Evolutionary conservation across 73 alveolate species (phyloP), one percentile per base, ranked within the genome.

Genomic region (Tetrahymena elliotti): DNA sequence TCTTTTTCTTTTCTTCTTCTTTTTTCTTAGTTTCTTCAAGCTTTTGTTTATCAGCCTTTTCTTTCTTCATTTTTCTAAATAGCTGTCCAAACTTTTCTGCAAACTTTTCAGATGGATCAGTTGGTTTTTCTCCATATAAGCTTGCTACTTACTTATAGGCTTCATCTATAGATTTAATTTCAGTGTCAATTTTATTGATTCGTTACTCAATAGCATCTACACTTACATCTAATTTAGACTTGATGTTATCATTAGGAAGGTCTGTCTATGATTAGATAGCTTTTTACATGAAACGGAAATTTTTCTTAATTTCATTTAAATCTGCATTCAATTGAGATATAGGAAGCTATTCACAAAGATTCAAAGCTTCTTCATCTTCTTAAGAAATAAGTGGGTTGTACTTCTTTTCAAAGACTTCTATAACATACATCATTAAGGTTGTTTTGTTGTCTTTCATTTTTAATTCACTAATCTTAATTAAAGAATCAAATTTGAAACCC

Each of bases 401-500:
- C 40, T 97, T 94, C 40, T 94, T 93, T 5, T 96, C 95, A 83
- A 68, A 83, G 53, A 47, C 83, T 22, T 96, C 95, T 12, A 97
- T 84, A 6, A 97, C 93, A 97, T 95, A 97, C 93, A 93, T 95
- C 24, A 97, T 93, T 20, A 97, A 93, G 94, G 98, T 97, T 33
- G 96, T 37, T 97, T 97, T 97, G 93, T 96, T 96, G 92, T 97
- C 99, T 93, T 93, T 95, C 38, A 97, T 93, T 95, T 97, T 97
- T 94, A 97, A 93, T 83, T 97, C 99, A 41, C 96, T 93, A 92
- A 97, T 93, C 93, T 97, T 97, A 7, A 93, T 84, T 38, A 97
- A 52, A 35, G 98, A 97, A 38, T 96, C 96, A 22, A 97, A 52
- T 93, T 97, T 97, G 83, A 97, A 97, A 12, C 98, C 99, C 96